Base-by-base conservation (phyloP, 1,284 basidiomycete genomes). In the Ceratobasidium sp. region DNA sequence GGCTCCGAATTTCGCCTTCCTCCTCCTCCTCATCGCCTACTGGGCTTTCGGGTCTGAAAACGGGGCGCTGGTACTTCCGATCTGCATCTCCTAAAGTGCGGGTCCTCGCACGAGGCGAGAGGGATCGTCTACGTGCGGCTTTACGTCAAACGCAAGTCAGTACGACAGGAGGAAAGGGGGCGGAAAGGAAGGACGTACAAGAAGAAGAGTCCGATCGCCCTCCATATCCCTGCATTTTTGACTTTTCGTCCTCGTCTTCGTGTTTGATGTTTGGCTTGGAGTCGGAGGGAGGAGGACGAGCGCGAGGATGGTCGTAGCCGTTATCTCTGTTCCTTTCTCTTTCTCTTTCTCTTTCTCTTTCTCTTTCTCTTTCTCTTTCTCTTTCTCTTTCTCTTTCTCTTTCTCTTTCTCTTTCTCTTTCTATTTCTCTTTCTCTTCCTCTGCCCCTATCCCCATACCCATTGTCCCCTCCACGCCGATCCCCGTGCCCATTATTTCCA, bases 191-290 rank as follows among this genome's bases (percentile, higher is more conserved):
- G 26, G 3, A 41, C 63, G 21, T 18, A 66, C 63, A 26, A 21
- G 63, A 54, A 52, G 63, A 66, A 35, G 63, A 1, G 49, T 54
- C 63, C 44, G n/a, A 66, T 32, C 63, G 47, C 1, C 63, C 63
- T n/a, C 14, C 32, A 32, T 52, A 66, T 7, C 32, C n/a, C n/a
- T n/a, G n/a, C n/a, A n/a, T n/a, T n/a, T n/a, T n/a, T n/a, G n/a
- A n/a, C n/a, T n/a, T 16, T 23, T 66, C 43, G 13, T 46, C 21
- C 28, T 66, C 47, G 2, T 35, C 35, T 14, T 66, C 47, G 9
- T 8, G n/a, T 26, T 54, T 38, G 30, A 13, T 1, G 23, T 66
- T 49, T 9, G 63, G 49, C 35, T 66, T 66, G 32, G 23, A 11
- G 8, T 66, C 57, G 41, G 41, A 41, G 28, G 16, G 2, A 43